phyloP scores from a whole-genome alignment of 805 yeast species.

The Zygosaccharomyces bailii region DNA sequence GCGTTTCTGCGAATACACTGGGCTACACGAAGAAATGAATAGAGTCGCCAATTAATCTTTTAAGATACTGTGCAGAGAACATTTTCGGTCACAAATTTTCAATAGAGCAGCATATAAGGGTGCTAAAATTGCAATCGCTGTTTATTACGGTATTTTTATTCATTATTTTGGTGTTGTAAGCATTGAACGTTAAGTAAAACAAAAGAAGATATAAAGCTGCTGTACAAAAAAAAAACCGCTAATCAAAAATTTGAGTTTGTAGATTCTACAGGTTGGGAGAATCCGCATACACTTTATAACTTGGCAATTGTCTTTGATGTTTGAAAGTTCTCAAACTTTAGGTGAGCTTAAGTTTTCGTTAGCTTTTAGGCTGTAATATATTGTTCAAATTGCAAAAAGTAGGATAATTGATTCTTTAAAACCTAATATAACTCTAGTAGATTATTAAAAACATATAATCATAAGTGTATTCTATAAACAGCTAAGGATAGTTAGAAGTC shows the following conservation, averaged over 20 bases:
- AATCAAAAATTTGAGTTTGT: neutral
- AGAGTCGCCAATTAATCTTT: constrained; percentile 47
- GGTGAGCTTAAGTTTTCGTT: too few species aligned
- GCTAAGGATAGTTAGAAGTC: too few species aligned
- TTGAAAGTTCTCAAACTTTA: too few species aligned
- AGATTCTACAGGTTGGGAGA: constrained; percentile 2
- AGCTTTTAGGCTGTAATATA: too few species aligned
- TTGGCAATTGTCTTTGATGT: too few species aligned
- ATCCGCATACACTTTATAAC: neutral
- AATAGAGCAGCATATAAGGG: constrained; percentile 54
- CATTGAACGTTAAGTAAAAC: constrained; percentile 37
- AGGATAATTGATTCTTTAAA: too few species aligned
- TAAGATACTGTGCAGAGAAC: constrained; percentile 62
- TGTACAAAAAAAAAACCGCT: constrained; percentile 11
- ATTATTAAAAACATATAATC: too few species aligned
- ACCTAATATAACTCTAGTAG: too few species aligned
- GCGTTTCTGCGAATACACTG: constrained; percentile 46
- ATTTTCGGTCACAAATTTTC: constrained; percentile 66
- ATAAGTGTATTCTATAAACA: too few species aligned
- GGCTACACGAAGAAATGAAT: neutral
- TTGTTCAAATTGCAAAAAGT: too few species aligned
- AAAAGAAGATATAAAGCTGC: constrained; percentile 36
- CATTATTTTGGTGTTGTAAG: constrained; percentile 32
- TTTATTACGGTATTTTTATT: constrained; percentile 40
- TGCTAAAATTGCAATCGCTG: constrained; percentile 49